These are phyloP conservation scores for Pyronema domesticum DNA, from an alignment of 495 filamentous ascomycete species.

Conservation along the genomic window DNA sequence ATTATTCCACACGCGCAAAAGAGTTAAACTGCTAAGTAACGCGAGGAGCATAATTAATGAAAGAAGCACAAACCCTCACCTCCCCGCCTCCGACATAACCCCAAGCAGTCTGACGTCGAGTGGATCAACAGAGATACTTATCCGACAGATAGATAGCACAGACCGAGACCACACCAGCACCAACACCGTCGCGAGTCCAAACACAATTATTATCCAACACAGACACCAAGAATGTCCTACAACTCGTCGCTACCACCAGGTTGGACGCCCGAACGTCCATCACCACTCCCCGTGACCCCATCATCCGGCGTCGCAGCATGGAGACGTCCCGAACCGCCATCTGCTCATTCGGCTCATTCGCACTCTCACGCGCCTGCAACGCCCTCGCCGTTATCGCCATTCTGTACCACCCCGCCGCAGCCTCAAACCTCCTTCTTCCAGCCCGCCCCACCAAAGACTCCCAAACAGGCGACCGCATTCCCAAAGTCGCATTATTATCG, in stretches of 20 bases:
- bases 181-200: too few species aligned
- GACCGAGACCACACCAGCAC: too few species aligned
- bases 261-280: slow-evolving; percentile 2
- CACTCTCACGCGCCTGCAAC: slow-evolving; percentile 10
- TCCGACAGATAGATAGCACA: too few species aligned
- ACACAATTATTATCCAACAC: slow-evolving; percentile 1
- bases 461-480: slow-evolving; percentile 4
- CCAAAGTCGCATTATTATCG: slow-evolving; percentile 19
- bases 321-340: slow-evolving; percentile 4
- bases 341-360: slow-evolving; percentile 4
- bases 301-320: background rate
- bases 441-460: background rate
- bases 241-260: background rate
- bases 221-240: background rate
- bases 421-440: slow-evolving; percentile 1
- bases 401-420: slow-evolving; percentile 3
- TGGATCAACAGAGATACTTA: too few species aligned
- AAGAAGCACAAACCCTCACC: too few species aligned
- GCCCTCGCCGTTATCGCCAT: slow-evolving; percentile 14
- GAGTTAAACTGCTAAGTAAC: too few species aligned
- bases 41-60: too few species aligned
- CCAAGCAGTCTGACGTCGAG: too few species aligned
- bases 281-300: slow-evolving; percentile 1
- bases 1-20: too few species aligned
- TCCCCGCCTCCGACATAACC: too few species aligned